phyloP scores from a whole-genome alignment of 2,329 filamentous ascomycete genomes.

The Cladosporium sp. region DNA sequence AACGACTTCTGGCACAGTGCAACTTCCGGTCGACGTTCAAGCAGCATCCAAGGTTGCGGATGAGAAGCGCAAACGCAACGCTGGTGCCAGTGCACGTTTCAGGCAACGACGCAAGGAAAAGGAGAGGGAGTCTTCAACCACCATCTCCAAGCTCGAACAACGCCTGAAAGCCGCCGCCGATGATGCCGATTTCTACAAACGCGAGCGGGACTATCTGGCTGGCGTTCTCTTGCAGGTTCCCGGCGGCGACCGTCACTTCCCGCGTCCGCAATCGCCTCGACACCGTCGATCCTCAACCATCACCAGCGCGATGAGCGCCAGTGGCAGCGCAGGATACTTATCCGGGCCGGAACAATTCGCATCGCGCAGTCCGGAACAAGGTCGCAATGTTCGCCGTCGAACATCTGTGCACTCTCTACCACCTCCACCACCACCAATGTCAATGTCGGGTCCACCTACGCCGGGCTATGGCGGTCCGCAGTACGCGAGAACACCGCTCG shows the following conservation, averaged over 20 bases:
- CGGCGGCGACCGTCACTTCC: conserved; percentile 49
- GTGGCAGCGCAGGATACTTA: conserved; percentile 24
- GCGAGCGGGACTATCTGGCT: conserved; percentile 70
- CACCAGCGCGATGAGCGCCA: conserved; percentile 6
- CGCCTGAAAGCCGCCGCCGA: conserved; percentile 67
- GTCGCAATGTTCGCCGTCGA: conserved; percentile 31
- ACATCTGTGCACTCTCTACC: conserved; percentile 31
- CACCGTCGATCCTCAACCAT: conserved; percentile 28
- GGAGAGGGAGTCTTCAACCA: conserved; percentile 69
- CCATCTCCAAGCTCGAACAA: conserved; percentile 68
- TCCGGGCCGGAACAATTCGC: conserved; percentile 25
- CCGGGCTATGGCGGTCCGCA: conserved; percentile 23
- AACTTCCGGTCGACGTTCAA: conserved; percentile 74
- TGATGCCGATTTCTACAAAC: conserved; percentile 71
- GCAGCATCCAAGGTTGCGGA: conserved; percentile 80
- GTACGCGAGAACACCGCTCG: conserved; percentile 24
- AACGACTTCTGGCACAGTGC: conserved; percentile 52
- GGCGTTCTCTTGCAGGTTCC: conserved; percentile 64
- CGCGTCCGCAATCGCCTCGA: conserved; percentile 46
- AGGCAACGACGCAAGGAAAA: conserved; percentile 79
- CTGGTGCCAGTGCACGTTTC: conserved; percentile 80
- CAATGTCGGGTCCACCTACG: conserved; percentile 13
- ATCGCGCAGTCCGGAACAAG: conserved; percentile 29
- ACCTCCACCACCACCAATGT: conserved; percentile 23
- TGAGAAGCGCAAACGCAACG: conserved; percentile 82